Evolutionary conservation across 2,329 filamentous ascomycete genomes (phyloP), one percentile per base, ranked within the genome.

Genomic region (Aschersonia sp.): DNA sequence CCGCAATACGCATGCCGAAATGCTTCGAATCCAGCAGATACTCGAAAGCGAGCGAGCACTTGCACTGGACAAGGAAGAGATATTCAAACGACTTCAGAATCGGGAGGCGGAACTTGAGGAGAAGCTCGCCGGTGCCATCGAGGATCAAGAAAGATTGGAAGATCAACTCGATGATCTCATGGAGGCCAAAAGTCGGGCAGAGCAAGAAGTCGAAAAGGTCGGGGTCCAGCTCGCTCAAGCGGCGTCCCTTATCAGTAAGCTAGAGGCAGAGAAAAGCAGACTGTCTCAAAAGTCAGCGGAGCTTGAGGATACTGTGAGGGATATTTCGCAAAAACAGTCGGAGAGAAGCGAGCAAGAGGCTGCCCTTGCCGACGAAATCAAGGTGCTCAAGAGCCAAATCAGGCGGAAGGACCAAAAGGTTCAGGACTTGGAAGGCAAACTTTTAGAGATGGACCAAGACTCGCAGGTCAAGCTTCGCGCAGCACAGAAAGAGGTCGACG

Each of bases 61-160:
- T 41, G 92, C 92, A 1, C 70, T 98, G 5, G 92, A 99, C 65
- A 98, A 98, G 62, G 94, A 99, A 61, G 92, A 98, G 58, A 98
- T 99, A 50, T 98, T 97, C 72, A 94, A 90, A 61, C 80, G 94
- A n/a, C 72, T 98, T 29, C 92, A 95, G 60, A 70, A 83, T 47
- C 84, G 92, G n/a, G 92, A 98, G 65, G 76, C 81, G 9, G 90
- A 98, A 61, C 75, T 99, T 4, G 86, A 83, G 46, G 94, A 98
- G 58, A 95, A 97, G 67, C 76, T 99, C 31, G 78, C 87, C 39
- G 90, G 86, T 40, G 90, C 90, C 32, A 79, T 97, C 50, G 85
- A 94, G 29, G 94, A 99, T 56, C 90, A 97, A 61, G 90, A 97
- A 60, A 82, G 83, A 47, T 75, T 98, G 1, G 92, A 98, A 63